A percentile compares a stretch with the other conserved stretches of the same genome.
These are phyloP conservation scores for Cystobasidium sp. DNA, from an alignment of 1,284 basidiomycete species.

Conservation along the genomic window DNA sequence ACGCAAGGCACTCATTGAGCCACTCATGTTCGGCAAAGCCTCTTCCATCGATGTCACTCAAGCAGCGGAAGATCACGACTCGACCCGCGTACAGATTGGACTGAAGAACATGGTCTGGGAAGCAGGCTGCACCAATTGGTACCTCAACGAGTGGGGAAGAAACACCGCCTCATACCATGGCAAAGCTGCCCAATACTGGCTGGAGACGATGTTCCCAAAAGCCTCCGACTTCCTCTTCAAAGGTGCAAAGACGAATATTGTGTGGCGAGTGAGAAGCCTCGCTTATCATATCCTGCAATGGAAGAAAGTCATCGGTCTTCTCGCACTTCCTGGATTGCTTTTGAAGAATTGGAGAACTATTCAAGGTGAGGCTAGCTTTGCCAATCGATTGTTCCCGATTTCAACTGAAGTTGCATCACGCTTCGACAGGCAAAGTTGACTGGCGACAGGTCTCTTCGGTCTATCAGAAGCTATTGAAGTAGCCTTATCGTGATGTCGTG, in stretches of 20 bases:
- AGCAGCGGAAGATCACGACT: conserved; percentile 36
- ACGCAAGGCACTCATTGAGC: conserved; percentile 37
- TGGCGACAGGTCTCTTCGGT: conserved; percentile 7
- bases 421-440: background rate
- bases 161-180: conserved; percentile 42
- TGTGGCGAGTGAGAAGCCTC: conserved; percentile 9
- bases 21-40: conserved; percentile 34
- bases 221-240: conserved; percentile 26
- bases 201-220: conserved; percentile 38
- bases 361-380: no score
- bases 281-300: conserved; percentile 12
- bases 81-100: conserved; percentile 31
- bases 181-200: conserved; percentile 38
- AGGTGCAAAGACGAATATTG: conserved; percentile 2
- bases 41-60: conserved; percentile 28
- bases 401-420: background rate
- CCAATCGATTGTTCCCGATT: background rate
- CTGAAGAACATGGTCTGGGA: conserved; percentile 41
- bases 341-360: background rate
- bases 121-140: conserved; percentile 41
- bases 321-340: background rate
- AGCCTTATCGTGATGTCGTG: background rate
- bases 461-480: background rate
- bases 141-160: conserved; percentile 42
- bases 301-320: background rate